A percentile compares a stretch with the other conserved stretches of the same genome.
These are phyloP conservation scores for Suhomyces terraborum DNA, from an alignment of 1,139 yeast species.

Conservation along the genomic window DNA sequence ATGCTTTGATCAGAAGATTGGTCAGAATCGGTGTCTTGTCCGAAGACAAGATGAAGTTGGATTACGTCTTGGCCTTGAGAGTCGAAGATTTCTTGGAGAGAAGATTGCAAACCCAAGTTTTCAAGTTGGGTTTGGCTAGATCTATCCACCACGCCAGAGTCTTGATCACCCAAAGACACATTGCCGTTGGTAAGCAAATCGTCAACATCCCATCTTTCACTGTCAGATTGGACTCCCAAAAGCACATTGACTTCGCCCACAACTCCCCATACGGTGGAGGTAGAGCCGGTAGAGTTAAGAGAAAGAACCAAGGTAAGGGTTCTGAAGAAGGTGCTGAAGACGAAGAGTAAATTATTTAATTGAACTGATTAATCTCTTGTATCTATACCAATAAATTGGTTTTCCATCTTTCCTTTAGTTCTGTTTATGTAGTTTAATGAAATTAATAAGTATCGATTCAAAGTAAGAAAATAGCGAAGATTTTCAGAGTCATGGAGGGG, in stretches of 20 bases:
- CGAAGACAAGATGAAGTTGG: constrained; percentile 99
- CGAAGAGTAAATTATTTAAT: constrained; percentile 53
- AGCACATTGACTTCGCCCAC: constrained; percentile 99
- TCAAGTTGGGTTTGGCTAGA: constrained; percentile 99
- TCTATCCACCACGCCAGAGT: constrained; percentile 99
- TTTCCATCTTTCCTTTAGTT: constrained; percentile 15
- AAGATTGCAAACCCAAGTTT: constrained; percentile 99
- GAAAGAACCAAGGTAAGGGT: constrained; percentile 85
- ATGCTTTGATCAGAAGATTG: constrained; percentile 97
- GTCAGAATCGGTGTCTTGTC: constrained; percentile 98
- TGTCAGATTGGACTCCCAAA: constrained; percentile 99
- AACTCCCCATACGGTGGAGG: constrained; percentile 99
- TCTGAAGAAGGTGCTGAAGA: constrained; percentile 69
- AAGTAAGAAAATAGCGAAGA: no score
- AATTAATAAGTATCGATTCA: background rate
- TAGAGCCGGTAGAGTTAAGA: constrained; percentile 99
- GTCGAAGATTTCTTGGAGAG: constrained; percentile 99
- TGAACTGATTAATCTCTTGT: constrained; percentile 13
- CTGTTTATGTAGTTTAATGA: constrained; percentile 16
- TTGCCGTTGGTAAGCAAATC: constrained; percentile 99
- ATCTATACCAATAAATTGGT: constrained; percentile 16
- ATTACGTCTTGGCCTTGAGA: constrained; percentile 98
- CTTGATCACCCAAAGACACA: constrained; percentile 97
- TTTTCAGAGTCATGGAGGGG: no score
- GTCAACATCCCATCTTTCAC: constrained; percentile 99